Evolutionary conservation across 306 rosid genomes (phyloP), one percentile per base, ranked within the genome.

Genomic region (Gastrolobium villosum): DNA sequence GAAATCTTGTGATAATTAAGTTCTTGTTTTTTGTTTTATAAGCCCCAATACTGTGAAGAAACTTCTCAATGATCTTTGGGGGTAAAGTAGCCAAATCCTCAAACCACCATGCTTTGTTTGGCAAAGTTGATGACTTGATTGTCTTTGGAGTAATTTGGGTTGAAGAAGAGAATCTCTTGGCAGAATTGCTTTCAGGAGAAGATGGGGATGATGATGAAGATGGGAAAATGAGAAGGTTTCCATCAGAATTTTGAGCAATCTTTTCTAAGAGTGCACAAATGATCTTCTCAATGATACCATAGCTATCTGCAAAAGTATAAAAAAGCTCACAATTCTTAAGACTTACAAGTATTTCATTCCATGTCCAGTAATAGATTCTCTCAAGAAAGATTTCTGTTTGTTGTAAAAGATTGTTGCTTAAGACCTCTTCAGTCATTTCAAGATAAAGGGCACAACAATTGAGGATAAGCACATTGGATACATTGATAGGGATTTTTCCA

Each of bases 21-120:
- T 82, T 89, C 81, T 79, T 85, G 57, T 91, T 91, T 3, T 79
- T 83, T 35, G 46, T 65, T 48, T 74, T 88, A 40, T 78, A 88
- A 35, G 87, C 86, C 35, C 88, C 93, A 72, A 86, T 68, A 26
- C 78, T 70, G 28, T 76, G 75, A 34, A 91, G 66, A 20, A 93
- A 72, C 69, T 76, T 91, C 59, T 84, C 93, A 74, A 93, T 85
- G 36, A 93, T 85, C 75, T 80, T 79, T 40, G 90, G 94, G 2
- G 94, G 83, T 32, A 93, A 84, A 74, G 73, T 41, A 36, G 91
- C 55, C 84, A 93, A 73, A 67, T 93, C 98, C 34, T 91, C 79
- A 72, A 91, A 91, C 98, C 98, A 93, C 96, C 96, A 89, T 2
- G 83, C 84, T 78, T 84, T 89, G 76, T 61, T 86, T 7, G 87